These are phyloP conservation scores for Sporothrix mexicana DNA, from an alignment of 2,329 filamentous ascomycete genomes.

Conservation along the genomic window DNA sequence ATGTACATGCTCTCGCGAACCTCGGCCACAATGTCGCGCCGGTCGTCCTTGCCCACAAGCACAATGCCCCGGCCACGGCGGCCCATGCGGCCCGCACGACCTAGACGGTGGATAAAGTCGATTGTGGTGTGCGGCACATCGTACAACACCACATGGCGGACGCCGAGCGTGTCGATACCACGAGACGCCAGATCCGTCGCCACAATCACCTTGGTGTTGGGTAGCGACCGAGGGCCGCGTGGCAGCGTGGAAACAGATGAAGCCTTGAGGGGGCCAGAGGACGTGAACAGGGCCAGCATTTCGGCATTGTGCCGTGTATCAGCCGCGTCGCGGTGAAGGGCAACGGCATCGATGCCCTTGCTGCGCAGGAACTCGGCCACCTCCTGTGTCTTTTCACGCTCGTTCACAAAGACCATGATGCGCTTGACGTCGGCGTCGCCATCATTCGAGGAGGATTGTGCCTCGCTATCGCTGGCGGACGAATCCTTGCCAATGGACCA, in stretches of 20 bases:
- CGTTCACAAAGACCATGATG: constrained; percentile 54
- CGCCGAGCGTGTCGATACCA: constrained; percentile 91
- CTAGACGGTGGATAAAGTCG: constrained; percentile 96
- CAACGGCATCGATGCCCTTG: constrained; percentile 88
- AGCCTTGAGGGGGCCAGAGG: constrained; percentile 48
- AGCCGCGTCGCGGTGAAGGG: constrained; percentile 82
- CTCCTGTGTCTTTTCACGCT: constrained; percentile 63
- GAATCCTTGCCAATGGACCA: constrained; percentile 88
- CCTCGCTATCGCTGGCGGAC: constrained; percentile 55
- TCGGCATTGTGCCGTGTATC: constrained; percentile 74
- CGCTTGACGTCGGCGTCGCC: constrained; percentile 69
- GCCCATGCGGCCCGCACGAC: constrained; percentile 90
- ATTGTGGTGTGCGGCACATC: constrained; percentile 98
- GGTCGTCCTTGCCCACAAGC: constrained; percentile 84
- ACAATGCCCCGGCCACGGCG: constrained; percentile 88
- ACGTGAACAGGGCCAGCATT: constrained; percentile 76
- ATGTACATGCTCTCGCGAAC: constrained; percentile 89
- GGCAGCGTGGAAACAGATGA: constrained; percentile 28
- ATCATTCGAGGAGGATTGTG: background rate
- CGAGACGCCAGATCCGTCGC: constrained; percentile 91
- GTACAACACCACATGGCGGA: constrained; percentile 90
- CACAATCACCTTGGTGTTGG: constrained; percentile 88
- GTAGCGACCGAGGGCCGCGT: constrained; percentile 56
- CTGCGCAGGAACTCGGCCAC: constrained; percentile 77
- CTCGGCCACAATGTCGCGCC: constrained; percentile 88